These are phyloP conservation scores for Zygosaccharomyces lentus DNA, from an alignment of 805 yeast genomes.

Conservation along the genomic window DNA sequence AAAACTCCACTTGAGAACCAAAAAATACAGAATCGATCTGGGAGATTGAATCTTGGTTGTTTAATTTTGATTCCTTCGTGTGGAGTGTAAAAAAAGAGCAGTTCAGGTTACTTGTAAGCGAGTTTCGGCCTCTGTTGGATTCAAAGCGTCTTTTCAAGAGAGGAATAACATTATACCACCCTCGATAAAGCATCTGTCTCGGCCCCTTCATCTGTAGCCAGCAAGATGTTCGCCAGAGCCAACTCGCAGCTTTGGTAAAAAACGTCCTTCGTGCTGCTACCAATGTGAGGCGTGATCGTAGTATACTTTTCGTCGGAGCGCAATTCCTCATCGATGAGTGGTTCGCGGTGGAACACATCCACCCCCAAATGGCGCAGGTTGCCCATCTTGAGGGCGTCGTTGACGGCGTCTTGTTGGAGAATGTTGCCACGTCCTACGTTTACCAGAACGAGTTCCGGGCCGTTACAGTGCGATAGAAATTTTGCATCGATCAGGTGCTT, in stretches of 20 bases:
- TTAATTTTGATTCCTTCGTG: too few species aligned
- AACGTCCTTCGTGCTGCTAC: conserved; percentile 50
- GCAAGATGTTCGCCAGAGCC: conserved; percentile 22
- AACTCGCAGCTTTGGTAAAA: conserved; percentile 42
- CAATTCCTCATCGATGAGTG: conserved; percentile 32
- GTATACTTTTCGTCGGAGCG: conserved; percentile 39
- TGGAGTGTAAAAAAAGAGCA: too few species aligned
- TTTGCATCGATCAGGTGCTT: conserved; percentile 43
- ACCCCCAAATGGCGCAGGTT: conserved; percentile 52
- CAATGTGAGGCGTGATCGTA: conserved; percentile 58
- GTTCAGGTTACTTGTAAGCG: too few species aligned
- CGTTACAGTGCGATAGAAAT: conserved; percentile 34
- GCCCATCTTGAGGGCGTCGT: conserved; percentile 41
- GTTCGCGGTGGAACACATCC: conserved; percentile 60
- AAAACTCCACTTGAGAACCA: too few species aligned
- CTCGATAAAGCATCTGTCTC: conserved; percentile 2
- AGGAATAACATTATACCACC: neutral
- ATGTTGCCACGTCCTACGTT: conserved; percentile 60
- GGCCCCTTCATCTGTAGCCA: conserved; percentile 4
- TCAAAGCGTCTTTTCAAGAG: neutral
- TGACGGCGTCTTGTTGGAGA: conserved; percentile 49
- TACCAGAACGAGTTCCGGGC: conserved; percentile 36
- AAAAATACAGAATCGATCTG: too few species aligned
- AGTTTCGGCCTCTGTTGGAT: neutral
- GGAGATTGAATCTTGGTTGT: too few species aligned